phyloP scores from a whole-genome alignment of 2,329 filamentous ascomycete species.

The Phialophora macrospora region DNA sequence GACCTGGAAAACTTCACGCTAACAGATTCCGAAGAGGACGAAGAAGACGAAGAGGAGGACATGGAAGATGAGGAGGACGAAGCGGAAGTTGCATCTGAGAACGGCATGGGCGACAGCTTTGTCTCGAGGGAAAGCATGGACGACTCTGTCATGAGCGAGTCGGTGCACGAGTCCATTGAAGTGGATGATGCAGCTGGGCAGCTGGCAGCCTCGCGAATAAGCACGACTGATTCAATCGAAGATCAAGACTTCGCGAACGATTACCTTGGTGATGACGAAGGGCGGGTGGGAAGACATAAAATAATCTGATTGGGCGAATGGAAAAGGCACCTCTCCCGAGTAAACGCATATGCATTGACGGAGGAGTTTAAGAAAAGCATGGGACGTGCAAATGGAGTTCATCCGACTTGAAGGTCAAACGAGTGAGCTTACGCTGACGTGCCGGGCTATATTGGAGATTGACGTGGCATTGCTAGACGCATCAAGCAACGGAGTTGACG shows the following conservation, averaged over 20 bases:
- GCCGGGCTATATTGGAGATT: background rate
- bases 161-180: slow-evolving; percentile 56
- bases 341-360: background rate
- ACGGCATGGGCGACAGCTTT: slow-evolving; percentile 62
- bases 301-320: background rate
- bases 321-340: background rate
- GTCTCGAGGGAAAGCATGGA: slow-evolving; percentile 59
- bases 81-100: slow-evolving; percentile 46
- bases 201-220: slow-evolving; percentile 27
- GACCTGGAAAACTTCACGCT: slow-evolving; percentile 88
- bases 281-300: slow-evolving; percentile 3
- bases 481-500: background rate
- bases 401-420: background rate
- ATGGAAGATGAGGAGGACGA: slow-evolving; percentile 53
- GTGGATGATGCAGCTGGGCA: slow-evolving; percentile 32
- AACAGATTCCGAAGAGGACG: slow-evolving; percentile 67
- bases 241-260: slow-evolving; percentile 35
- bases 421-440: background rate
- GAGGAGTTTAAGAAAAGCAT: background rate
- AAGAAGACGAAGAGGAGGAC: slow-evolving; percentile 57
- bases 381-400: background rate
- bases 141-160: slow-evolving; percentile 53
- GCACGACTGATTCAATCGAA: slow-evolving; percentile 37
- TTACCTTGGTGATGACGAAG: slow-evolving; percentile 31
- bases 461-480: background rate